Evolutionary conservation across 352 stramenopile genomes (phyloP).

Genomic region (Pelagophyceae sp.): DNA sequence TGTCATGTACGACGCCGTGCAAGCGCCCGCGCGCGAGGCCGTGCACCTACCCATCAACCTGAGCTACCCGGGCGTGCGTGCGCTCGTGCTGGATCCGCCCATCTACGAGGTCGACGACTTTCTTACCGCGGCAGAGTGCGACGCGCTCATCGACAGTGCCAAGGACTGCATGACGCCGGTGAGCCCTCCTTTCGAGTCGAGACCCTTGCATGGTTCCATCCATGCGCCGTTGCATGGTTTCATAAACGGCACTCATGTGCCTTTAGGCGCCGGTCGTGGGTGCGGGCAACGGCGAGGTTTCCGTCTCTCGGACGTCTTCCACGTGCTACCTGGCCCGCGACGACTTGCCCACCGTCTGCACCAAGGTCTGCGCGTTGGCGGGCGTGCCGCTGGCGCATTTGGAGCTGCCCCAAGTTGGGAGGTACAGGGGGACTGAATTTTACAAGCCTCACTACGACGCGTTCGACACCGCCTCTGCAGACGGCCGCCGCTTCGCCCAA

Average conservation of each 20-base stretch:
- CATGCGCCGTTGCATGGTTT: too few relatives aligned
- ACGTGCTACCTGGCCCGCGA: slow-evolving; percentile 57
- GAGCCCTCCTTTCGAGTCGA: too few relatives aligned
- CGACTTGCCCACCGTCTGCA: slow-evolving; percentile 51
- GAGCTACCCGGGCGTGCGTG: slow-evolving; percentile 40
- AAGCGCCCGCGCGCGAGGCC: not conserved
- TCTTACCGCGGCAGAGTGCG: slow-evolving; percentile 50
- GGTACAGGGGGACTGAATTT: slow-evolving; percentile 50
- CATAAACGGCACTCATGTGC: too few relatives aligned
- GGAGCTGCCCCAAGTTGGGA: slow-evolving; percentile 57
- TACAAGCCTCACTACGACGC: slow-evolving; percentile 60
- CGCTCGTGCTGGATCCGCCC: slow-evolving; percentile 32
- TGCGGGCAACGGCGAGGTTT: slow-evolving; percentile 39
- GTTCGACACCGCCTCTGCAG: slow-evolving; percentile 55
- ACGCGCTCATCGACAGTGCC: slow-evolving; percentile 47
- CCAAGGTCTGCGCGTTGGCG: slow-evolving; percentile 52
- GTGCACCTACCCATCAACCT: slow-evolving; percentile 16
- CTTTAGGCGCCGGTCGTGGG: slow-evolving; percentile 17
- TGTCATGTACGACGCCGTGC: not conserved
- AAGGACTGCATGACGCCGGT: slow-evolving; percentile 44
- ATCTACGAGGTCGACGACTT: slow-evolving; percentile 56
- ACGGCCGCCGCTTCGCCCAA: slow-evolving; percentile 49
- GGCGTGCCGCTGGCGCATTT: slow-evolving; percentile 53
- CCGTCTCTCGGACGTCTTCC: slow-evolving; percentile 43
- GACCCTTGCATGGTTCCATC: too few relatives aligned